Percentiles rank a stretch among this genome's conserved stretches.
These are phyloP conservation scores for Luffa acutangula DNA, from an alignment of 306 rosid genomes.

Conservation along the genomic window DNA sequence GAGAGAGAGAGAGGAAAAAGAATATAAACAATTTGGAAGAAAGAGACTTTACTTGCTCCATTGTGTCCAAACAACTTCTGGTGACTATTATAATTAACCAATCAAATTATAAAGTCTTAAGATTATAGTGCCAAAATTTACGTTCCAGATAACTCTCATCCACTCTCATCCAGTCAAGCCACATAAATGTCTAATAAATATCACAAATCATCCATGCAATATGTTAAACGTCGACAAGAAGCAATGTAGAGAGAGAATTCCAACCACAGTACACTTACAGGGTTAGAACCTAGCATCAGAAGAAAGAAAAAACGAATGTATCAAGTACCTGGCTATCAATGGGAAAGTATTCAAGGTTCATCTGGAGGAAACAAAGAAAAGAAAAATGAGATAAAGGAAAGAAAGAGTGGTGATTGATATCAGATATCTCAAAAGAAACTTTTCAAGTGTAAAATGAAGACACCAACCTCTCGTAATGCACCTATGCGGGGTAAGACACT, in stretches of 20 bases:
- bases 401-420: neutral
- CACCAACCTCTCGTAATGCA: constrained; percentile 75
- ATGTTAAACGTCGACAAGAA: neutral
- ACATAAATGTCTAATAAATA: neutral
- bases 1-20: neutral
- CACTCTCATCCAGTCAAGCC: neutral
- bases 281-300: neutral
- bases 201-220: neutral
- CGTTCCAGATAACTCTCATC: neutral
- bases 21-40: neutral
- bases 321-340: constrained; percentile 70
- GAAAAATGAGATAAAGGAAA: neutral
- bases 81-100: neutral
- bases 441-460: constrained; percentile 2
- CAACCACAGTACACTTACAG: neutral
- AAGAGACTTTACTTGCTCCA: neutral
- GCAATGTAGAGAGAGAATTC: constrained; percentile 7
- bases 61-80: neutral
- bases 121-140: neutral
- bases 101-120: neutral
- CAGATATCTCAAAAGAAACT: constrained; percentile 12
- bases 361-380: constrained; percentile 39
- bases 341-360: constrained; percentile 93
- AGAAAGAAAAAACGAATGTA: constrained; percentile 8
- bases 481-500: constrained; percentile 95